Conservation (phyloP, 192 early-diverging fungal genomes). For the Ambispora gerdemannii region DNA sequence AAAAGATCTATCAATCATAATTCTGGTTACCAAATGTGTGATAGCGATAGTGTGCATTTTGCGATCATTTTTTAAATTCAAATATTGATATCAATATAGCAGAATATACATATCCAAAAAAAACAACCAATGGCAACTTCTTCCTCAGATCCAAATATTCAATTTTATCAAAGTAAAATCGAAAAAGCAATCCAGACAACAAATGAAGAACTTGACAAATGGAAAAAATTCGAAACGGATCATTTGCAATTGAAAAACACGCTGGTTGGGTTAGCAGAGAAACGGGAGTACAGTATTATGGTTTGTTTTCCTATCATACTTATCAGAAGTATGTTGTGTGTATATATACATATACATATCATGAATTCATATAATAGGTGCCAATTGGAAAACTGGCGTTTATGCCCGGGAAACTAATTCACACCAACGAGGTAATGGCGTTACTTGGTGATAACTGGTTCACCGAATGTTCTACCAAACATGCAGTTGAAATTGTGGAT, state of each 20-base stretch:
- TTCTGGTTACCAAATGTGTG: no score
- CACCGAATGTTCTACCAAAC: slow-evolving; percentile 68
- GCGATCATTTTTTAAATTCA: no score
- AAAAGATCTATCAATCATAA: no score
- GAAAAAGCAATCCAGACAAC: slow-evolving; percentile 38
- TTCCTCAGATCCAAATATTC: no score
- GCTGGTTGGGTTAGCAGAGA: slow-evolving; percentile 45
- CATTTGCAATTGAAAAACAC: slow-evolving; percentile 51
- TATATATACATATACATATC: slow-evolving; percentile 1
- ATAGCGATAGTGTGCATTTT: no score
- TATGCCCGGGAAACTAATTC: slow-evolving; percentile 78
- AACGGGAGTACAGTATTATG: slow-evolving; percentile 51
- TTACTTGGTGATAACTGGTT: slow-evolving; percentile 94
- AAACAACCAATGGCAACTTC: no score
- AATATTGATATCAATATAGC: no score
- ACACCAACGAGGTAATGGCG: slow-evolving; percentile 91
- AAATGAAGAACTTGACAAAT: slow-evolving; percentile 43
- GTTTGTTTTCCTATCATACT: slow-evolving; percentile 32
- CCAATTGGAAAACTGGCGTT: slow-evolving; percentile 86
- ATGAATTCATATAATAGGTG: slow-evolving; percentile 44
- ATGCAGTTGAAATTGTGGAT: slow-evolving; percentile 72
- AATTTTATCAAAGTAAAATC: slow-evolving; percentile 34
- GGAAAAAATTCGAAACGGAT: slow-evolving; percentile 57
- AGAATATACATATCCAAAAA: no score
- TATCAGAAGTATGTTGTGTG: neutral